These are phyloP conservation scores for Zasmidium citrigriseum DNA, from an alignment of 2,329 filamentous ascomycete genomes.

Conservation along the genomic window DNA sequence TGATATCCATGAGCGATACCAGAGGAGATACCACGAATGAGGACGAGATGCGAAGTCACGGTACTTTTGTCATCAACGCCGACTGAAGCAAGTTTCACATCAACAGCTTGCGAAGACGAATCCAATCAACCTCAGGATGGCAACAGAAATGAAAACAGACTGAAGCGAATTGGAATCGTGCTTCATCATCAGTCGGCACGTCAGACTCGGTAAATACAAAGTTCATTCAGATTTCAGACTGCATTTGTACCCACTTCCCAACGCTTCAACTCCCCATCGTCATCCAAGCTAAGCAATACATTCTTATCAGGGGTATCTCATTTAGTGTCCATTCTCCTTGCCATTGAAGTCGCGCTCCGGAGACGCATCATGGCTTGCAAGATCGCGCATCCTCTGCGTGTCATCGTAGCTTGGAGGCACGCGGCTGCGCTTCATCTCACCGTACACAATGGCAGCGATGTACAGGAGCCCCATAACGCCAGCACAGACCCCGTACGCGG, in stretches of 20 bases:
- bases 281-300: background rate
- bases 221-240: too few relatives aligned
- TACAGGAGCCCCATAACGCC: constrained; percentile 49
- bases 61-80: background rate
- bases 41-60: background rate
- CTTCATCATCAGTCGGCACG: too few relatives aligned
- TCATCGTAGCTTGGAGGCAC: constrained; percentile 8
- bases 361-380: background rate
- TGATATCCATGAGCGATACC: constrained; percentile 1
- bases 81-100: background rate
- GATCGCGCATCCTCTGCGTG: background rate
- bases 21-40: background rate
- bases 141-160: background rate
- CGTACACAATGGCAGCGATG: constrained; percentile 33
- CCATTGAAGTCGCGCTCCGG: background rate
- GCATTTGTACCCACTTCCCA: too few relatives aligned
- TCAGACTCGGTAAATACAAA: too few relatives aligned
- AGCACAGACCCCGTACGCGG: constrained; percentile 53
- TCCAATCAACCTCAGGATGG: background rate
- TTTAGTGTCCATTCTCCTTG: background rate
- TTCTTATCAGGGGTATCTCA: background rate
- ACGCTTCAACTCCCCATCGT: background rate
- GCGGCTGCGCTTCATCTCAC: constrained; percentile 27
- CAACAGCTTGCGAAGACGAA: background rate
- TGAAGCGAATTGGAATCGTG: too few relatives aligned